Conservation (phyloP, 768 basidiomycete species). For the Pisolithus tinctorius region DNA sequence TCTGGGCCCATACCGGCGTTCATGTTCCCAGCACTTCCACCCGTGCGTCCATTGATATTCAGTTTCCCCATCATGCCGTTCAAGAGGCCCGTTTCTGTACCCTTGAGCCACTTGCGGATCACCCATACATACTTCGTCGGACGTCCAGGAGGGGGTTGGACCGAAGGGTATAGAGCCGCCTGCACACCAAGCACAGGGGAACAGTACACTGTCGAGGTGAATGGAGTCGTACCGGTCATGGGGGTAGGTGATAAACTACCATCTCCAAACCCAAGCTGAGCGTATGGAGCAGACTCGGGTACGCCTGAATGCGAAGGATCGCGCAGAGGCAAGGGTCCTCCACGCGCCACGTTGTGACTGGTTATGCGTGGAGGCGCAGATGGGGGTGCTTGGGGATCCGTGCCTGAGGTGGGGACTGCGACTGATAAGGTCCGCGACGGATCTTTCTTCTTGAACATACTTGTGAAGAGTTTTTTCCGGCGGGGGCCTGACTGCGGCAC, state of each 20-base stretch:
- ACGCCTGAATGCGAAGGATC: no score
- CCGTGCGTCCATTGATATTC: conserved; percentile 20
- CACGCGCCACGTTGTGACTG: no score
- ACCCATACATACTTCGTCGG: conserved; percentile 66
- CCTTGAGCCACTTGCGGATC: conserved; percentile 70
- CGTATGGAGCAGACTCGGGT: background rate
- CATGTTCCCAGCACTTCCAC: background rate
- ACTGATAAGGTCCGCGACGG: conserved; percentile 12
- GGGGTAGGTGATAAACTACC: conserved; percentile 5
- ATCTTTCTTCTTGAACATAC: conserved; percentile 59
- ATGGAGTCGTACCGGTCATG: background rate
- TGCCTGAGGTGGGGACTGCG: conserved; percentile 23
- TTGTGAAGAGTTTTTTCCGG: conserved; percentile 55
- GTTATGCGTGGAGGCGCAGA: background rate
- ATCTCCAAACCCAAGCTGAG: conserved; percentile 7
- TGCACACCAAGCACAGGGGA: conserved; percentile 62
- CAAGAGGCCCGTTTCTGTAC: conserved; percentile 37
- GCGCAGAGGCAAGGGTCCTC: no score
- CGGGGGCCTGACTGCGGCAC: conserved; percentile 11
- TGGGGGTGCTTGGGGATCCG: conserved; percentile 5
- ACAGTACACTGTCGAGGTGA: conserved; percentile 18
- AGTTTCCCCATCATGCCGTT: conserved; percentile 39
- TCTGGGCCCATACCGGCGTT: conserved; percentile 8
- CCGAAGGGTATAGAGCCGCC: conserved; percentile 50
- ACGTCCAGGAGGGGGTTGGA: conserved; percentile 29